phyloP scores from a whole-genome alignment of 1,284 basidiomycete genomes.

The Malassezia obtusa region DNA sequence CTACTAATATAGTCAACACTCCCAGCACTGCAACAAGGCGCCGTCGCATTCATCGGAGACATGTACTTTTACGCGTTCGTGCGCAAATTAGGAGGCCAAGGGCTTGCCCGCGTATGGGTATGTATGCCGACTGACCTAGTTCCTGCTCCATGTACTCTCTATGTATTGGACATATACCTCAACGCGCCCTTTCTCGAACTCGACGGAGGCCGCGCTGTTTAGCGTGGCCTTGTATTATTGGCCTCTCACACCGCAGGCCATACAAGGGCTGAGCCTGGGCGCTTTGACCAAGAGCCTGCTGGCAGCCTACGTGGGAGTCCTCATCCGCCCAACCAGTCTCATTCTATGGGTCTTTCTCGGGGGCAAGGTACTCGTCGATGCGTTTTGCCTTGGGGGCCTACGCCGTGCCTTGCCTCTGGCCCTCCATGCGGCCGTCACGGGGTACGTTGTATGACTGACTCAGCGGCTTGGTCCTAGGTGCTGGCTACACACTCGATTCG shows the following conservation, averaged over 20 bases:
- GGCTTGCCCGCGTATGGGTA: constrained; percentile 52
- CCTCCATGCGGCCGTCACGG: neutral
- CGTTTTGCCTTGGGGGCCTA: neutral
- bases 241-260: constrained; percentile 49
- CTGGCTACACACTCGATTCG: constrained; percentile 57
- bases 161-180: constrained; percentile 77
- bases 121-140: constrained; percentile 61
- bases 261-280: neutral
- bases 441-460: neutral
- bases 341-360: constrained; percentile 65
- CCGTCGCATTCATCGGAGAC: constrained; percentile 72
- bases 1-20: neutral
- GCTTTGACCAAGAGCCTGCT: neutral
- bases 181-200: constrained; percentile 83
- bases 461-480: constrained; percentile 43
- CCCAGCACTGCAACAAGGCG: constrained; percentile 57
- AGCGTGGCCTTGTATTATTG: constrained; percentile 69
- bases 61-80: constrained; percentile 63
- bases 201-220: constrained; percentile 76
- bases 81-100: constrained; percentile 55
- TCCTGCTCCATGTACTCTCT: constrained; percentile 70
- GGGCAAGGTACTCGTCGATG: constrained; percentile 11
- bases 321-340: constrained; percentile 73
- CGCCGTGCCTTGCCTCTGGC: neutral
- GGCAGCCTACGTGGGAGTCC: constrained; percentile 55